Evolutionary conservation across 352 stramenopile species (phyloP).

Genomic region (Globisporangium emineosum): DNA sequence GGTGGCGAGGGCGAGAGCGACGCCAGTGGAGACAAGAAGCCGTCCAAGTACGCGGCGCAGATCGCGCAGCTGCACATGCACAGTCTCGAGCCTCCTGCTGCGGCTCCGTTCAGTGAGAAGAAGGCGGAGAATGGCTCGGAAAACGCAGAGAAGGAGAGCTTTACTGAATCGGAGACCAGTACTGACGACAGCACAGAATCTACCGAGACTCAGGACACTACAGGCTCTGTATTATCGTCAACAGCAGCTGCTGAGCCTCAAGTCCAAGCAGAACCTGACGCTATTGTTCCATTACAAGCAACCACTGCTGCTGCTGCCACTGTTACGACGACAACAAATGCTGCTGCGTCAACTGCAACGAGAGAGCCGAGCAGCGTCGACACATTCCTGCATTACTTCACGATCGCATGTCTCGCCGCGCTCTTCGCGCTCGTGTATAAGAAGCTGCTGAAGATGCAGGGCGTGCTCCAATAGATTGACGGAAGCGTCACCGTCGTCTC

Average conservation of each 20-base stretch:
- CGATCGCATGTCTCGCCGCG: slow-evolving; percentile 54
- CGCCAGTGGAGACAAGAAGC: slow-evolving; percentile 16
- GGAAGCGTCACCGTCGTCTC: background rate
- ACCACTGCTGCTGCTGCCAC: too few relatives aligned
- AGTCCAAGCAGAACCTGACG: slow-evolving; percentile 1
- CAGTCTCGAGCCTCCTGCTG: slow-evolving; percentile 41
- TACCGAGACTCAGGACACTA: background rate
- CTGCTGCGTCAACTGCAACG: slow-evolving; percentile 5
- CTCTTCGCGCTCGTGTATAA: slow-evolving; percentile 79
- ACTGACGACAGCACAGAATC: background rate
- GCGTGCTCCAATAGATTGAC: slow-evolving; percentile 39
- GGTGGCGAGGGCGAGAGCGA: slow-evolving; percentile 11
- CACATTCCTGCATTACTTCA: slow-evolving; percentile 68
- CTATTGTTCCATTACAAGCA: background rate
- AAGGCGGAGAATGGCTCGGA: slow-evolving; percentile 1
- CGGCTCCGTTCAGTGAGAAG: background rate
- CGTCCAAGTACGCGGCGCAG: slow-evolving; percentile 74
- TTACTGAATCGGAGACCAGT: background rate
- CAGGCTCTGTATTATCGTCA: background rate
- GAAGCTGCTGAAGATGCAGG: slow-evolving; percentile 75
- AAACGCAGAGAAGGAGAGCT: background rate
- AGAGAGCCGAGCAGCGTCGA: slow-evolving; percentile 40
- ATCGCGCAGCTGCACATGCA: slow-evolving; percentile 83
- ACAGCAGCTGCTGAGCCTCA: background rate
- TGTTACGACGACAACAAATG: background rate